phyloP scores from a whole-genome alignment of 768 basidiomycete species.

The Panus rudis region DNA sequence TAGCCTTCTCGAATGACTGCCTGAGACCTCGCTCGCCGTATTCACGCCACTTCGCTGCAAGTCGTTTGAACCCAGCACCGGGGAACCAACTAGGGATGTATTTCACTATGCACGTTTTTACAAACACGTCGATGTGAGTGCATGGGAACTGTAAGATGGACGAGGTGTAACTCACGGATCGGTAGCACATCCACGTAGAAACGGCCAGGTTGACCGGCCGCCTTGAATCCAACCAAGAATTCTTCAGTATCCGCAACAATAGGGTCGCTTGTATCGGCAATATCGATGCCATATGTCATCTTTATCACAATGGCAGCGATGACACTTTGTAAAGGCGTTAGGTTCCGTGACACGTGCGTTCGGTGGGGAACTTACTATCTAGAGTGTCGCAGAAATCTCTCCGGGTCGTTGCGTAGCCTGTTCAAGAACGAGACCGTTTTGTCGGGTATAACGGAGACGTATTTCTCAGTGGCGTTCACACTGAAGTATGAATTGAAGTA shows the following conservation, averaged over 20 bases:
- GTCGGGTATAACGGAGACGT: too few species aligned
- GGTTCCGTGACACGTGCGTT: neutral
- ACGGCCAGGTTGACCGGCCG: slow-evolving; percentile 25
- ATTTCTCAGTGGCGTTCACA: neutral
- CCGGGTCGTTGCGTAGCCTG: neutral
- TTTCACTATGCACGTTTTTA: slow-evolving; percentile 1
- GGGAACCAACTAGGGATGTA: slow-evolving; percentile 34
- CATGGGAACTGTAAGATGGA: neutral
- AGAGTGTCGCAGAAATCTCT: neutral
- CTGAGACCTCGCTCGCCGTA: neutral
- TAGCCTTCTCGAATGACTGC: neutral
- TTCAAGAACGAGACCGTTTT: too few species aligned
- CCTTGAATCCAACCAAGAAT: slow-evolving; percentile 16
- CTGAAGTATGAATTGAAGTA: neutral
- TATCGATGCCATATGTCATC: slow-evolving; percentile 12
- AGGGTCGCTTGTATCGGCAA: slow-evolving; percentile 8
- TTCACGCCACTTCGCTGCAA: slow-evolving; percentile 4
- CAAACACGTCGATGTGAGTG: neutral
- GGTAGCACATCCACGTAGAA: slow-evolving; percentile 28
- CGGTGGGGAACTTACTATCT: neutral
- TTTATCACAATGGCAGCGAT: slow-evolving; percentile 10
- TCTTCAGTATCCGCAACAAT: slow-evolving; percentile 16
- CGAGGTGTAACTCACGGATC: slow-evolving; percentile 17
- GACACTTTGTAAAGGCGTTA: slow-evolving; percentile 1
- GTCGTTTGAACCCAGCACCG: slow-evolving; percentile 22